These are phyloP conservation scores for Penicillium egyptiacum DNA, from an alignment of 495 filamentous ascomycete genomes.

Conservation along the genomic window DNA sequence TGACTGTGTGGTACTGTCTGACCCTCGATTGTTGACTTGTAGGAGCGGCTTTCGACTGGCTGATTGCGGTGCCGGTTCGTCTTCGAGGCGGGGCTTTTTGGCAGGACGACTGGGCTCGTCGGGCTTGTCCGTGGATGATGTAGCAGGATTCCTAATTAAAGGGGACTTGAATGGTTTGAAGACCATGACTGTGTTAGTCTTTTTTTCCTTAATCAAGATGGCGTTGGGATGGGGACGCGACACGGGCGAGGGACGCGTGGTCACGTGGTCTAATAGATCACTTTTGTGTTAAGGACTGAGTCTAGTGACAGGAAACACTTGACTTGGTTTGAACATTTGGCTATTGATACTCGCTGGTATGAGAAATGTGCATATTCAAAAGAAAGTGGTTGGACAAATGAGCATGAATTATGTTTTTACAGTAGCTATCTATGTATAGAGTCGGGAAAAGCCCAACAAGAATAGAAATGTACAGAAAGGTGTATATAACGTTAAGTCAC, in stretches of 20 bases:
- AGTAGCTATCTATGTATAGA: conserved; percentile 15
- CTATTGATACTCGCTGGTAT: not conserved
- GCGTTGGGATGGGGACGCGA: conserved; percentile 13
- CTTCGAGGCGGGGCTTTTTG: conserved; percentile 33
- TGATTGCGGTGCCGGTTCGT: conserved; percentile 17
- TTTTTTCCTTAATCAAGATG: not conserved
- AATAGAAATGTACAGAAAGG: conserved; percentile 18
- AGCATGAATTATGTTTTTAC: conserved; percentile 8
- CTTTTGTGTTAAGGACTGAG: not conserved
- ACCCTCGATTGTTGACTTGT: conserved; percentile 33
- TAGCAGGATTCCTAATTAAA: conserved; percentile 38
- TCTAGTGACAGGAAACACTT: not conserved
- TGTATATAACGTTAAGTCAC: conserved; percentile 17
- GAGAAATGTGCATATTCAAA: not conserved
- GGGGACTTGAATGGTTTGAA: conserved; percentile 50
- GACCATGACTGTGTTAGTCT: conserved; percentile 36
- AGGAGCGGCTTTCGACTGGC: conserved; percentile 31
- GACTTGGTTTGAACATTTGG: not conserved
- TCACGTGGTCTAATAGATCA: conserved; percentile 19
- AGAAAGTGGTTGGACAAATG: not conserved
- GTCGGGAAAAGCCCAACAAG: conserved; percentile 10
- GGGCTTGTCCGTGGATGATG: conserved; percentile 1
- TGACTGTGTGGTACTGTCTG: conserved; percentile 13
- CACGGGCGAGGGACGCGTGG: conserved; percentile 18
- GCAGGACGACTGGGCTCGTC: conserved; percentile 23